Base-by-base conservation (phyloP, 2,329 filamentous ascomycete species). In the Hypoxylon sp. region DNA sequence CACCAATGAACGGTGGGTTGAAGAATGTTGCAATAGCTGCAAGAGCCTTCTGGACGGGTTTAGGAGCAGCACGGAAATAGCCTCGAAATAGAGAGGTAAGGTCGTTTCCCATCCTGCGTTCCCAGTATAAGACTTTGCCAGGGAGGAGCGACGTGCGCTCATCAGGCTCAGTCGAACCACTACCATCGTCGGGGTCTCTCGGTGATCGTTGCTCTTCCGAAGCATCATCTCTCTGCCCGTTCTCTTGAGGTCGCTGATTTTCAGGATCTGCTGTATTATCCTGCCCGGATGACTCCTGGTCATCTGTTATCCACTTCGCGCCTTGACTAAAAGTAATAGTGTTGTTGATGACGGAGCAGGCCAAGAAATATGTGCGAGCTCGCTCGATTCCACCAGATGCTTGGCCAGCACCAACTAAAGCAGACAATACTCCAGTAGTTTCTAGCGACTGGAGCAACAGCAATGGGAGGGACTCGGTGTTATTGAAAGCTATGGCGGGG, bases 291-390 rank as follows among this genome's bases (percentile, higher is more conserved):
- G 68, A 64, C 3, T 54, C 59, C 17, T 39, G 64, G 26, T 35
- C 70, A 59, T 31, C 63, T 58, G 59, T 69, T 69, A 52, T 76
- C 71, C 72, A 71, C 33, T 81, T 79, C 0, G 86, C 86, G 0
- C 86, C 86, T 14, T 87, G 75, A 0, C 83, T 84, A 71, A 88
- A 88, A 0, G 85, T 87, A 58, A 88, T 79, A 31, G 82, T 84
- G 67, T 87, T 88, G 66, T 81, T 83, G 42, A 88, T 78, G 68
- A 88, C 87, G 9, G 86, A 83, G 66, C 86, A 87, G 67, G 88
- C 82, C 6, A 89, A 77, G 73, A 88, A 88, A 73, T 87, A 89
- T n/a, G 84, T 85, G 65, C 87, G 83, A 6, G 86, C 86, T 17
- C 87, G 80, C 44, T 84, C 80, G 35, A 88, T 78, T 1, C 84